These are phyloP conservation scores for Neophaeococcomyces aloes DNA, from an alignment of 2,329 filamentous ascomycete species.

Conservation along the genomic window DNA sequence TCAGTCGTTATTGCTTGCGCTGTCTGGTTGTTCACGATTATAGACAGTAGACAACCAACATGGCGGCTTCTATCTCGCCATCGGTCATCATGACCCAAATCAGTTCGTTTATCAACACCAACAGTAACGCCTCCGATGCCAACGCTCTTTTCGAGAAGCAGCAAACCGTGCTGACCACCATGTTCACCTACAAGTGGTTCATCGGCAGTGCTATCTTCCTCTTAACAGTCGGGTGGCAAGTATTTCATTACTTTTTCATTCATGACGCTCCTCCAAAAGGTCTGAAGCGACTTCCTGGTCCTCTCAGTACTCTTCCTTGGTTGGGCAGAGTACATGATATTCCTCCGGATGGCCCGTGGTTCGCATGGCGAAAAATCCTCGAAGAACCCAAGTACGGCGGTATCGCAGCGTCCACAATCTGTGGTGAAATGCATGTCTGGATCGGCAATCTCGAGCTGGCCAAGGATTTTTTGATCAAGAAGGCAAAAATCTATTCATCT, in stretches of 20 bases:
- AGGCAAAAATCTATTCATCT: conserved; percentile 23
- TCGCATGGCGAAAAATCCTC: conserved; percentile 22
- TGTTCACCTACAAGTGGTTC: conserved; percentile 23
- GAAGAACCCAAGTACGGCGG: conserved; percentile 18
- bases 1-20: conserved; percentile 6
- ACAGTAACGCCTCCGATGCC: conserved; percentile 18
- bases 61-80: conserved; percentile 23
- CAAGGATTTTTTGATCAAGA: conserved; percentile 22
- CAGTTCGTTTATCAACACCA: conserved; percentile 15
- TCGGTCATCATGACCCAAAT: conserved; percentile 24
- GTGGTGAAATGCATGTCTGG: conserved; percentile 24
- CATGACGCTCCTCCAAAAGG: conserved; percentile 20
- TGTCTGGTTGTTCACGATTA: neutral
- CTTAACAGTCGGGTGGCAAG: conserved; percentile 17
- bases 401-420: conserved; percentile 22
- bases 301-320: conserved; percentile 20
- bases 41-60: conserved; percentile 4
- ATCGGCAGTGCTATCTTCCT: conserved; percentile 21
- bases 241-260: conserved; percentile 32
- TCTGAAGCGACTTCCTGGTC: conserved; percentile 21
- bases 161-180: conserved; percentile 16
- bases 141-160: conserved; percentile 21
- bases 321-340: conserved; percentile 23
- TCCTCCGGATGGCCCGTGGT: conserved; percentile 22
- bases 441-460: conserved; percentile 20